Conservation (phyloP, 2,329 filamentous ascomycete genomes). For the Botrytis elliptica region DNA sequence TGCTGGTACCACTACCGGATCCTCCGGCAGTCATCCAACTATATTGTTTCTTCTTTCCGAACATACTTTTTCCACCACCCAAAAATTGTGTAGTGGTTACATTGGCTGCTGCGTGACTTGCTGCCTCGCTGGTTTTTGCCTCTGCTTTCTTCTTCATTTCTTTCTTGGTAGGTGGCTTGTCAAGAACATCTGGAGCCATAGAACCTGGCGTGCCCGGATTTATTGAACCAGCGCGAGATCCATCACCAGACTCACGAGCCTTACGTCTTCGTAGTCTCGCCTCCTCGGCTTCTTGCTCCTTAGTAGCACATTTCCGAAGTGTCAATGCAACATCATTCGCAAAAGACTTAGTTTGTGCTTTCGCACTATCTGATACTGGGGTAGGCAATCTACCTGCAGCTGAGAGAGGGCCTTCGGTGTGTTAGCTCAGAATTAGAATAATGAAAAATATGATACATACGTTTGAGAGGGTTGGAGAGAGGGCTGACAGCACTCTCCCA, state of each 20-base stretch:
- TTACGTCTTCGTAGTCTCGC: conserved; percentile 58
- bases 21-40: conserved; percentile 67
- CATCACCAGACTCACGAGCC: conserved; percentile 56
- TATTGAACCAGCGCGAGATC: conserved; percentile 49
- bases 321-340: conserved; percentile 47
- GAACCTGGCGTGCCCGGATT: conserved; percentile 62
- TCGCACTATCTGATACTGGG: conserved; percentile 48
- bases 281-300: conserved; percentile 72
- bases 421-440: conserved; percentile 32
- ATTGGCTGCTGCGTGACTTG: conserved; percentile 79
- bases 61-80: conserved; percentile 60
- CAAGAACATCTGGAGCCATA: conserved; percentile 60
- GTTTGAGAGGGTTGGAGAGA: conserved; percentile 56
- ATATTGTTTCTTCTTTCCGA: conserved; percentile 67
- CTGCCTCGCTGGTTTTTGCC: conserved; percentile 70
- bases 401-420: conserved; percentile 37
- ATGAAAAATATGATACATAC: conserved; percentile 46
- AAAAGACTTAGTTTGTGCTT: conserved; percentile 47
- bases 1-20: conserved; percentile 51
- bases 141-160: conserved; percentile 77
- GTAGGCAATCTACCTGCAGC: conserved; percentile 45
- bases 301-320: conserved; percentile 61
- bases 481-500: conserved; percentile 54
- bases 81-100: conserved; percentile 76
- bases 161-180: conserved; percentile 81